Conservation (phyloP, 108 stramenopile genomes). For the Skeletonema tropicum region DNA sequence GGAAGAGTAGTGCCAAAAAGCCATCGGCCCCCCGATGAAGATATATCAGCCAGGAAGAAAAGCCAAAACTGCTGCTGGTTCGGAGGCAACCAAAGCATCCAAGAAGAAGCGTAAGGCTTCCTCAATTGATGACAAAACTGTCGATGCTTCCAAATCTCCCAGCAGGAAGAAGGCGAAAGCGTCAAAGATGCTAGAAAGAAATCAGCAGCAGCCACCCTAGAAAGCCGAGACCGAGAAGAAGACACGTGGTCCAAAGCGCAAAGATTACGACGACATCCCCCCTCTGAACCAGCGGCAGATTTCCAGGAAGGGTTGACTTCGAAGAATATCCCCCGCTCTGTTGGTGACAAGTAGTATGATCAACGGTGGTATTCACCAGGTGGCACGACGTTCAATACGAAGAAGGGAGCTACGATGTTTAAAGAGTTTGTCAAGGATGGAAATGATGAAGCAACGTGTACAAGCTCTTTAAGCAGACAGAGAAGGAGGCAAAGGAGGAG, state of each 20-base stretch:
- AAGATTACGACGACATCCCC: too few relatives aligned
- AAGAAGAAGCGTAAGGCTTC: neutral
- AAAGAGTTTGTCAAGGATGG: too few relatives aligned
- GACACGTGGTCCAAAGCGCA: neutral
- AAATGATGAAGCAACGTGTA: too few relatives aligned
- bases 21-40: neutral
- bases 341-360: too few relatives aligned
- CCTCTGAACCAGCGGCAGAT: too few relatives aligned
- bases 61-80: neutral
- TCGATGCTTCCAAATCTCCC: neutral
- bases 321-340: too few relatives aligned
- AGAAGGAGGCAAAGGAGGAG: too few relatives aligned
- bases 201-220: neutral
- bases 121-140: neutral
- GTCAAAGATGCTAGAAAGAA: neutral
- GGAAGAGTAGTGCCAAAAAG: slow-evolving; percentile 3
- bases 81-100: neutral
- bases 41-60: neutral
- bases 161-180: neutral
- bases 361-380: too few relatives aligned
- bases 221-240: neutral
- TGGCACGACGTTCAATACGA: too few relatives aligned
- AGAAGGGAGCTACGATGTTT: too few relatives aligned
- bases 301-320: too few relatives aligned
- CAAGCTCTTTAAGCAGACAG: too few relatives aligned